Conservation (phyloP, 2,329 filamentous ascomycete species). For the Nectriaceae sp. region DNA sequence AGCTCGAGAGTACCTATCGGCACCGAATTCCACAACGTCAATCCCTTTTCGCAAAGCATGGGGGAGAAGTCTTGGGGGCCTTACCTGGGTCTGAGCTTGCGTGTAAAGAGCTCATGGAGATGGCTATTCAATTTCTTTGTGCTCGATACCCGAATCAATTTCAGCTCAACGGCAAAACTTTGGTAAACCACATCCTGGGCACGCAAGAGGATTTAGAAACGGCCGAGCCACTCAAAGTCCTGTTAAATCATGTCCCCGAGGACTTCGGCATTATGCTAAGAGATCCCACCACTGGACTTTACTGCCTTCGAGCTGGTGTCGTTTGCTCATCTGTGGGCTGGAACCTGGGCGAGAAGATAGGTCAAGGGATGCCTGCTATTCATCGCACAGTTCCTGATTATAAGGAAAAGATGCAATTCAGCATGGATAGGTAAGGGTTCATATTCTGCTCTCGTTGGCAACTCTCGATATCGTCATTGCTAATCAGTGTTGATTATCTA, state of each 20-base stretch:
- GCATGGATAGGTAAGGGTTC: slow-evolving; percentile 71
- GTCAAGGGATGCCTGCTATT: slow-evolving; percentile 68
- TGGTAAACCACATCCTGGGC: slow-evolving; percentile 70
- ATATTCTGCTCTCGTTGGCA: not conserved
- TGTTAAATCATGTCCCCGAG: slow-evolving; percentile 79
- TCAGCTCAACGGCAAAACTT: slow-evolving; percentile 55
- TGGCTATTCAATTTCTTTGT: slow-evolving; percentile 78
- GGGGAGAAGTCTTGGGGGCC: slow-evolving; percentile 63
- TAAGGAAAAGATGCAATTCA: slow-evolving; percentile 83
- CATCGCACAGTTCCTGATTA: slow-evolving; percentile 79
- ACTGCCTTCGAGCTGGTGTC: slow-evolving; percentile 73
- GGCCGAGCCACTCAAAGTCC: slow-evolving; percentile 66
- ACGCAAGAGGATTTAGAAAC: slow-evolving; percentile 61
- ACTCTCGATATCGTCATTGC: too few relatives aligned
- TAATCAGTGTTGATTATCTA: slow-evolving; percentile 34
- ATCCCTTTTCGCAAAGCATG: slow-evolving; percentile 63
- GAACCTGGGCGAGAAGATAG: slow-evolving; percentile 76
- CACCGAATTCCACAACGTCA: slow-evolving; percentile 69
- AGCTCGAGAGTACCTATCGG: slow-evolving; percentile 75
- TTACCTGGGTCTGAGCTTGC: slow-evolving; percentile 77
- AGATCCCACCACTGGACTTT: slow-evolving; percentile 70
- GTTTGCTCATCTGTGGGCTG: slow-evolving; percentile 82
- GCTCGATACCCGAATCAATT: slow-evolving; percentile 78
- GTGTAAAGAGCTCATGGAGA: slow-evolving; percentile 87
- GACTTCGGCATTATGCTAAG: slow-evolving; percentile 80